A percentile compares a stretch with the other conserved stretches of the same genome.
phyloP scores from a whole-genome alignment of 2,329 filamentous ascomycete species.

The Fusarium sp. region DNA sequence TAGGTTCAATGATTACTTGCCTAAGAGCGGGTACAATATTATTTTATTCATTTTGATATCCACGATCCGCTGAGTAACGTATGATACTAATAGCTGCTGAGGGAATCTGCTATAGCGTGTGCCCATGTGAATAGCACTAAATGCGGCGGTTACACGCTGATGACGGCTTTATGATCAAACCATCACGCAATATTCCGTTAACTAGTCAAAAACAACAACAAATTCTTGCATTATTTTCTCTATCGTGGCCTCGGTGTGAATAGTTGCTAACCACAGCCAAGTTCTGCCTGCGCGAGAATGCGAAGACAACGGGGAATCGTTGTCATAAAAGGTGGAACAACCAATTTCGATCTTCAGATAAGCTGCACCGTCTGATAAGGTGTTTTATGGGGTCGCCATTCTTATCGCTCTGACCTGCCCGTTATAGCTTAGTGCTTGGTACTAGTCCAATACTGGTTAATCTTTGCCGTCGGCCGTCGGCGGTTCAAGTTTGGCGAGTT shows the following conservation, averaged over 20 bases:
- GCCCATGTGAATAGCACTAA: neutral
- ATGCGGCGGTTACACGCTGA: neutral
- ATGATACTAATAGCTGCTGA: neutral
- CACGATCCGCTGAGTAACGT: accelerated
- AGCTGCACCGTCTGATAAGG: neutral
- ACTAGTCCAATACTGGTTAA: neutral
- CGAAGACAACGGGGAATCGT: neutral
- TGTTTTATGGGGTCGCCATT: neutral
- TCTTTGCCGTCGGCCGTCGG: neutral
- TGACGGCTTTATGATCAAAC: too few species aligned
- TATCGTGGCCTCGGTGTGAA: neutral
- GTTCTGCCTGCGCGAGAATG: neutral
- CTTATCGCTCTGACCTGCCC: neutral
- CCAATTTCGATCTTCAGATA: neutral
- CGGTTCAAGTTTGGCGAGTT: neutral
- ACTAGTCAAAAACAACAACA: accelerated
- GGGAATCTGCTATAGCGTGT: neutral
- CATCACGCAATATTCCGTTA: too few species aligned
- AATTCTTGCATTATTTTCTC: too few species aligned
- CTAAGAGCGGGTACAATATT: neutral
- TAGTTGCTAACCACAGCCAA: neutral
- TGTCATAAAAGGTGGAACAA: neutral
- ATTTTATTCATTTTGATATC: neutral
- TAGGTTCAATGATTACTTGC: neutral
- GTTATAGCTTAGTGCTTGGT: accelerated